phyloP scores from a whole-genome alignment of 202 grass and related monocot species.

The Brachypodium distachyon region DNA sequence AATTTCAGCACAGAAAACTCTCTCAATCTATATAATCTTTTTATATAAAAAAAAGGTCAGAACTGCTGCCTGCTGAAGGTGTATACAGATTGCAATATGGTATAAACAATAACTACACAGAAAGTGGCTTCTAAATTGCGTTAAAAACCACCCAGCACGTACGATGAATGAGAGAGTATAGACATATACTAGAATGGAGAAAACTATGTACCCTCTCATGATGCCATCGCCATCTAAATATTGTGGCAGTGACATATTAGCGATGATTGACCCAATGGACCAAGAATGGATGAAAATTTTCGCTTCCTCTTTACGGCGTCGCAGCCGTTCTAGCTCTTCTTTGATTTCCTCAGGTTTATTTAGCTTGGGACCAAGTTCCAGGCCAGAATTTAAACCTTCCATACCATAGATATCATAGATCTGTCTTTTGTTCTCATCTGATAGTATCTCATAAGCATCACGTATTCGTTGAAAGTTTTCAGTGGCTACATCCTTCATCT shows the following conservation, averaged over 20 bases:
- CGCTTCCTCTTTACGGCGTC: slow-evolving; percentile 67
- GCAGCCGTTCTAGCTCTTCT: slow-evolving; percentile 73
- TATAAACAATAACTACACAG: background rate
- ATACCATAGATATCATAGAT: slow-evolving; percentile 99
- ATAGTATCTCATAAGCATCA: slow-evolving; percentile 87
- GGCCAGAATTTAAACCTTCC: slow-evolving; percentile 85
- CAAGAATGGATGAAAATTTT: slow-evolving; percentile 52
- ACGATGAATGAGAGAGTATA: background rate
- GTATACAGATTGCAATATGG: background rate
- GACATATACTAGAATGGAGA: slow-evolving; percentile 10
- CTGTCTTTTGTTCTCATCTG: slow-evolving; percentile 80
- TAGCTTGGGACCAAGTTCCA: slow-evolving; percentile 90
- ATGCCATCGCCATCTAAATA: slow-evolving; percentile 65
- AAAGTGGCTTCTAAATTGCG: background rate
- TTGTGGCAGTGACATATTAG: slow-evolving; percentile 71
- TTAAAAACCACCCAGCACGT: background rate
- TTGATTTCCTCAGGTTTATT: slow-evolving; percentile 87
- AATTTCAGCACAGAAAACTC: background rate
- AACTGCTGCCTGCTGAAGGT: background rate
- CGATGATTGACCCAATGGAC: slow-evolving; percentile 45
- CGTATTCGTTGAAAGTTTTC: slow-evolving; percentile 92
- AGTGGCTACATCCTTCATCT: slow-evolving; percentile 98
- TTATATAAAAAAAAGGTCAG: background rate
- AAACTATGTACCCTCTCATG: slow-evolving; percentile 67
- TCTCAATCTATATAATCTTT: background rate